Percentiles rank a stretch among this genome's conserved stretches.
Conservation (phyloP, 2,329 filamentous ascomycete species). For the Ceratocystis cacaofunesta region DNA sequence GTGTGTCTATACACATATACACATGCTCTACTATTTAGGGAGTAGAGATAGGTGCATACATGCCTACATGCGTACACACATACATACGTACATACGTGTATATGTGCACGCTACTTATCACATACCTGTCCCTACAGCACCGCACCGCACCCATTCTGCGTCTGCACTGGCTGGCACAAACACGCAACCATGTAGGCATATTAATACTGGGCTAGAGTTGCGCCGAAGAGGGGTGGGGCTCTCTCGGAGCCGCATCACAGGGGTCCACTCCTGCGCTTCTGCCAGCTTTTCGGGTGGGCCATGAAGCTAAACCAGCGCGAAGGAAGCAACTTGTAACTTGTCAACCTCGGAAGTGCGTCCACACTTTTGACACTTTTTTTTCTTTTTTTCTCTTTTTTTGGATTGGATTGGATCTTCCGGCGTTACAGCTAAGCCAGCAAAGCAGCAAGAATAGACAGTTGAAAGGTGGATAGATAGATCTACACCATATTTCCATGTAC, state of each 20-base stretch:
- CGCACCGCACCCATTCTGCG: no score
- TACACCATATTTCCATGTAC: neutral
- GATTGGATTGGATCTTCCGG: neutral
- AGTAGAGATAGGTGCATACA: no score
- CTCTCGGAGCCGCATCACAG: slow-evolving; percentile 12
- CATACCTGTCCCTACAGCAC: no score
- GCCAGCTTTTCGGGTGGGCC: slow-evolving; percentile 11
- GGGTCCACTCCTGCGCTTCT: slow-evolving; percentile 6
- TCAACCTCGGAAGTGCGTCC: slow-evolving; percentile 5
- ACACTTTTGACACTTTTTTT: slow-evolving; percentile 13
- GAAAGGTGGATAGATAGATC: neutral
- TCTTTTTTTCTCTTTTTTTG: neutral
- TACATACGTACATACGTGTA: no score
- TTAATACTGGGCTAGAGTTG: slow-evolving; percentile 3
- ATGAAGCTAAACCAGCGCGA: slow-evolving; percentile 7
- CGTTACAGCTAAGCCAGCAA: neutral
- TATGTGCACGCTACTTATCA: no score
- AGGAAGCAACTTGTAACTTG: slow-evolving; percentile 11
- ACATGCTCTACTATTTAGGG: no score
- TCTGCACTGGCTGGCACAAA: no score
- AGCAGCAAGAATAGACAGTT: neutral
- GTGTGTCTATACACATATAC: neutral
- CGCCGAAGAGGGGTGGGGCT: slow-evolving; percentile 14
- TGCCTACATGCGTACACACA: neutral
- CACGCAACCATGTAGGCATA: no score